Evolutionary conservation across 257 asterid genomes (phyloP), one percentile per base, ranked within the genome.

Genomic region (Rhazya stricta): DNA sequence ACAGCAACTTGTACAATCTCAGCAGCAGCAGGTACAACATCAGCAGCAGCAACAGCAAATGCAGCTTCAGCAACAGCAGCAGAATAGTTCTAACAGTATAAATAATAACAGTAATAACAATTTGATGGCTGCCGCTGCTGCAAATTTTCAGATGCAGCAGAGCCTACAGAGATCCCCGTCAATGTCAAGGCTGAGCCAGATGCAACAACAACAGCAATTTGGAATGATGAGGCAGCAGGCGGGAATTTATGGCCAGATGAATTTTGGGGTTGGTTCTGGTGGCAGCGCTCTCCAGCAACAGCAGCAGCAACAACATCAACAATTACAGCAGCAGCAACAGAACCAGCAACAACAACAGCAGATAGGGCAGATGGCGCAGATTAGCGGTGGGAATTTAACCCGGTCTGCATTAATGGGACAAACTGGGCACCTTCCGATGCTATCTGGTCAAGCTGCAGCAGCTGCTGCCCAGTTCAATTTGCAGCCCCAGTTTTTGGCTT

Each of bases 341-440:
- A 51, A 51, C 62, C 67, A 76, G 36, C 83, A 81, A 51, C 89
- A 81, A 30, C 85, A 77, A 71, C 89, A 83, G 60, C 79, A 78
- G 25, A 74, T 74, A 34, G 81, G 78, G 73, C 90, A 84, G 82
- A 81, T 88, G 77, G 89, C 88, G 74, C 96, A 89, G 79, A 84
- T 91, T 77, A 84, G 82, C 10, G 51, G 84, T 69, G 91, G 91
- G 66, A 88, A 84, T 84, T 79, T 91, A 79, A 65, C 90, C 34
- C 82, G 96, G 79, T 82, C 97, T 21, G 90, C 87, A 15, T 76
- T 88, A 83, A 83, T 91, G 91, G 97, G 93, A 71, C 98, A 88
- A 83, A 85, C 94, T 7, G 92, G 95, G 62, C 92, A 88, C 62
- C 85, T 94, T 63, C 89, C 96, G 3, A 81, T 88, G 96, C 82